Percentiles rank a stretch among this genome's conserved stretches.
Evolutionary conservation across 768 basidiomycete species (phyloP).

Genomic region (Russula olivacea): DNA sequence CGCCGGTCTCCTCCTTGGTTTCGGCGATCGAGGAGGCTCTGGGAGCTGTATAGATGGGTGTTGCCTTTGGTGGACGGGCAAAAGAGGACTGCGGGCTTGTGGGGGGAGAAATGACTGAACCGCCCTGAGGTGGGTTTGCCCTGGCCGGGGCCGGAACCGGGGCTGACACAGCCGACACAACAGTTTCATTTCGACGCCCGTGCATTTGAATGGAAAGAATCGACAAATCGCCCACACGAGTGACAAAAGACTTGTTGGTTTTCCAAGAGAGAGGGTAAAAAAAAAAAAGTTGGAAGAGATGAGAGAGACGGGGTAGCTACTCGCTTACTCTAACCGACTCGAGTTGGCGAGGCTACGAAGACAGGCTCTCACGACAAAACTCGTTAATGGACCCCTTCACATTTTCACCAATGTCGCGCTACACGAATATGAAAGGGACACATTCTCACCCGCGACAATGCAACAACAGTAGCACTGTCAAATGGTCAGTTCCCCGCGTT

Average conservation of each 20-base stretch:
- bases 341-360: neutral
- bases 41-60: neutral
- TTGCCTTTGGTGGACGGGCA: constrained; percentile 2
- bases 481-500: neutral
- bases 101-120: neutral
- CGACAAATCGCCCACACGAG: neutral
- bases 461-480: neutral
- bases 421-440: neutral
- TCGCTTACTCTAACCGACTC: constrained; percentile 10
- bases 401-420: neutral
- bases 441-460: neutral
- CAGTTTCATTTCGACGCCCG: neutral
- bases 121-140: neutral
- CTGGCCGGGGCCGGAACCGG: neutral
- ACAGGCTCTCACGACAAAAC: neutral
- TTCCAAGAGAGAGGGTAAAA: neutral
- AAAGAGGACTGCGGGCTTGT: neutral
- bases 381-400: neutral
- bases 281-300: neutral
- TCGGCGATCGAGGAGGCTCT: neutral
- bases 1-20: constrained; percentile 26
- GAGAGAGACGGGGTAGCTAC: neutral
- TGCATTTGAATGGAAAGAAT: neutral
- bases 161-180: neutral
- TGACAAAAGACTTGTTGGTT: neutral